These are phyloP conservation scores for Kipferlia bialata DNA, from an alignment of 78 protist genomes.

Conservation along the genomic window DNA sequence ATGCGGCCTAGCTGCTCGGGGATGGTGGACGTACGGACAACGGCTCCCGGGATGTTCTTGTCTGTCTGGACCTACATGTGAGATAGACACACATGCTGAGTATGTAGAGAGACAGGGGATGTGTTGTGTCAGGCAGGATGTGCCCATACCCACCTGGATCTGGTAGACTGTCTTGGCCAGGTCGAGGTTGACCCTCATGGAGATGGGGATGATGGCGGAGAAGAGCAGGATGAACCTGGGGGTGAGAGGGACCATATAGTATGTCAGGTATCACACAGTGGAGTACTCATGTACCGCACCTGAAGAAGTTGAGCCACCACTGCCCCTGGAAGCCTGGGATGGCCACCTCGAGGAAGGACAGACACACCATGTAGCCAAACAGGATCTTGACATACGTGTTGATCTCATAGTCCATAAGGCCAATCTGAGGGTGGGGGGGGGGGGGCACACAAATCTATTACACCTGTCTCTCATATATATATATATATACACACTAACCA, in stretches of 20 bases:
- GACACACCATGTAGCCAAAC: constrained; percentile 47
- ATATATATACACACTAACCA: too few species aligned
- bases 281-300: too few species aligned
- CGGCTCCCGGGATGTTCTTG: constrained; percentile 41
- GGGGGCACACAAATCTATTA: too few species aligned
- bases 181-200: constrained; percentile 72
- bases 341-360: constrained; percentile 61
- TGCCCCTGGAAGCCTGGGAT: constrained; percentile 49
- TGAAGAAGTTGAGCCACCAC: too few species aligned
- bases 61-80: too few species aligned
- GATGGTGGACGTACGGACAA: constrained; percentile 67
- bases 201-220: constrained; percentile 87
- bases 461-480: too few species aligned
- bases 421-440: too few species aligned
- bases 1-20: constrained; percentile 94
- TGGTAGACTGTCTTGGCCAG: constrained; percentile 56
- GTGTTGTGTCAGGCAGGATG: too few species aligned
- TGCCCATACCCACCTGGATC: constrained; percentile 21
- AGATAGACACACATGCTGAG: too few species aligned
- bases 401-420: constrained; percentile 73
- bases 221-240: constrained; percentile 81
- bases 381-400: constrained; percentile 58
- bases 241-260: too few species aligned
- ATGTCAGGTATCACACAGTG: too few species aligned
- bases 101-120: too few species aligned